Percentiles rank a stretch among this genome's conserved stretches.
These are phyloP conservation scores for Tylopilus cervinicoccineus DNA, from an alignment of 768 basidiomycete genomes.

Conservation along the genomic window DNA sequence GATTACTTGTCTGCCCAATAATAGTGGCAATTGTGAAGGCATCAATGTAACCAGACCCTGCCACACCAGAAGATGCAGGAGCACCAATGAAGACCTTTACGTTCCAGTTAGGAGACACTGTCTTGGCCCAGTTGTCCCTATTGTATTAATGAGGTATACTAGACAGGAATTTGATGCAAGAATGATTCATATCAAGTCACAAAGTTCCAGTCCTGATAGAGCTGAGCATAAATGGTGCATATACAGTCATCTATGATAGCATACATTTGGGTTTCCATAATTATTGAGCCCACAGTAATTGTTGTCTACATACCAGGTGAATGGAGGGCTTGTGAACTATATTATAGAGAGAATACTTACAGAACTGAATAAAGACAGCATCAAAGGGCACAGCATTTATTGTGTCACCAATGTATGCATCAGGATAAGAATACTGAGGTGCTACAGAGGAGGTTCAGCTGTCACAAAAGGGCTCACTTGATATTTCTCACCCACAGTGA, in stretches of 20 bases:
- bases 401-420: constrained; percentile 40
- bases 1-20: constrained; percentile 29
- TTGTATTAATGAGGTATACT: constrained; percentile 1
- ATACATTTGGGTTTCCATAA: constrained; percentile 44
- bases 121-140: constrained; percentile 48
- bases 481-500: constrained; percentile 34
- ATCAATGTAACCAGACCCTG: constrained; percentile 42
- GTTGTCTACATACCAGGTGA: constrained; percentile 35
- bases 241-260: background rate
- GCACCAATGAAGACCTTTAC: constrained; percentile 50
- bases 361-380: constrained; percentile 51
- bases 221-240: background rate
- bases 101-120: constrained; percentile 40
- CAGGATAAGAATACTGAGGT: constrained; percentile 47
- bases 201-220: constrained; percentile 46
- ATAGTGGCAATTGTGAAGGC: constrained; percentile 34
- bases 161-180: background rate
- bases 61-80: constrained; percentile 40
- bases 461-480: background rate
- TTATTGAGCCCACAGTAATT: constrained; percentile 42
- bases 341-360: constrained; percentile 15
- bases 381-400: constrained; percentile 43
- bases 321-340: background rate
- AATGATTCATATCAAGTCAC: constrained; percentile 34
- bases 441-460: constrained; percentile 13